Evolutionary conservation across 2,329 filamentous ascomycete species (phyloP).

Genomic region (Elsinoe arachidis): DNA sequence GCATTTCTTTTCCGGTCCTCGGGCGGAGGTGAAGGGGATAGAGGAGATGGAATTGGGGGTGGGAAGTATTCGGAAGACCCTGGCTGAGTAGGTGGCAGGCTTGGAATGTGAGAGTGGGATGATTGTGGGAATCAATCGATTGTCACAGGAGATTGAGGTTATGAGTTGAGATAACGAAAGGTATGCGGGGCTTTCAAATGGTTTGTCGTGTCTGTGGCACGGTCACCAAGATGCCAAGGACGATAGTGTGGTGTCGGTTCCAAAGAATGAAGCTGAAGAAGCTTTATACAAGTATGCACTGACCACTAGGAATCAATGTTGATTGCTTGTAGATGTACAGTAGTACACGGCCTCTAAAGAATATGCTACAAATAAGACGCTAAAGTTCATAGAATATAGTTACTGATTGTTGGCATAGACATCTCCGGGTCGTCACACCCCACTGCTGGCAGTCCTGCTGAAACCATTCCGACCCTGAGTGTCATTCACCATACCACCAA

Average conservation of each 20-base stretch:
- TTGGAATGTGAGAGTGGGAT: no score
- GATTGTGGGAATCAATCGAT: no score
- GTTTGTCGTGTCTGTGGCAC: neutral
- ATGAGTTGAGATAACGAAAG: no score
- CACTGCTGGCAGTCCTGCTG: constrained; percentile 18
- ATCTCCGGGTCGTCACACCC: constrained; percentile 17
- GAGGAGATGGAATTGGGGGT: no score
- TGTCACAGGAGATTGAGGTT: no score
- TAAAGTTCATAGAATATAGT: neutral
- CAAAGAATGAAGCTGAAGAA: neutral
- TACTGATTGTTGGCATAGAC: neutral
- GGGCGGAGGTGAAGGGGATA: no score
- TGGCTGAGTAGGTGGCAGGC: no score
- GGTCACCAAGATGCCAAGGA: neutral
- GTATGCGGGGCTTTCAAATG: neutral
- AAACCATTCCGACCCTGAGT: constrained; percentile 14
- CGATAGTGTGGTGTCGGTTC: constrained; percentile 21
- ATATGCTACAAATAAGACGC: neutral
- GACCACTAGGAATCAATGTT: neutral
- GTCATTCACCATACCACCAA: constrained; percentile 14
- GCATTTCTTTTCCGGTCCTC: neutral
- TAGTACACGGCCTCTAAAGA: no score
- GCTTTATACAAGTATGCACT: neutral
- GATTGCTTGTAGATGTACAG: neutral
- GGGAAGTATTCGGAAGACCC: no score